Percentiles rank a stretch among this genome's conserved stretches.
Evolutionary conservation across 2,329 filamentous ascomycete genomes (phyloP).

Genomic region (Cercospora zeina): DNA sequence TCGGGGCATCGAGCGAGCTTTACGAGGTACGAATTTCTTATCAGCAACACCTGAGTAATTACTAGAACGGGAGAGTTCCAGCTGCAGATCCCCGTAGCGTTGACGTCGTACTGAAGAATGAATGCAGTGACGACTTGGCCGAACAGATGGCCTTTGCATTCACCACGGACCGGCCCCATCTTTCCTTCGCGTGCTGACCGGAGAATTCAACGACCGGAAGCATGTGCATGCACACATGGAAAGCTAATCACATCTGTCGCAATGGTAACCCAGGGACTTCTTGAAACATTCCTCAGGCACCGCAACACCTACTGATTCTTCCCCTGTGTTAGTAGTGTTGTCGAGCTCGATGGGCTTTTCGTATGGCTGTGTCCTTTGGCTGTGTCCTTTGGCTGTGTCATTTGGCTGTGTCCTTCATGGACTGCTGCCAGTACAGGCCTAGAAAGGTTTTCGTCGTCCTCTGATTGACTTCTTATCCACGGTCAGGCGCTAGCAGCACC

Average conservation of each 20-base stretch:
- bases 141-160: constrained; percentile 2
- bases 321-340: not conserved
- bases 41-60: not conserved
- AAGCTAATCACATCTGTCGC: not conserved
- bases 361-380: no score
- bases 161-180: not conserved
- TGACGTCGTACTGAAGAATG: not conserved
- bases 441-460: not conserved
- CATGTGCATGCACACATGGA: no score
- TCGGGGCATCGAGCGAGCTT: not conserved
- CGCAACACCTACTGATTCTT: not conserved
- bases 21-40: constrained; percentile 1
- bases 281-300: not conserved
- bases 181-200: not conserved
- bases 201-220: not conserved
- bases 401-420: not conserved
- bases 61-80: not conserved
- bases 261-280: not conserved
- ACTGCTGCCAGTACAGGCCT: not conserved
- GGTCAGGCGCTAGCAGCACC: not conserved
- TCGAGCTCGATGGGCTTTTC: no score
- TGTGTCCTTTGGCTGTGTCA: no score
- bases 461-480: not conserved
- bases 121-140: not conserved
- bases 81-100: not conserved